phyloP scores from a whole-genome alignment of 2,329 filamentous ascomycete species.

The Neofusicoccum umdonicola region DNA sequence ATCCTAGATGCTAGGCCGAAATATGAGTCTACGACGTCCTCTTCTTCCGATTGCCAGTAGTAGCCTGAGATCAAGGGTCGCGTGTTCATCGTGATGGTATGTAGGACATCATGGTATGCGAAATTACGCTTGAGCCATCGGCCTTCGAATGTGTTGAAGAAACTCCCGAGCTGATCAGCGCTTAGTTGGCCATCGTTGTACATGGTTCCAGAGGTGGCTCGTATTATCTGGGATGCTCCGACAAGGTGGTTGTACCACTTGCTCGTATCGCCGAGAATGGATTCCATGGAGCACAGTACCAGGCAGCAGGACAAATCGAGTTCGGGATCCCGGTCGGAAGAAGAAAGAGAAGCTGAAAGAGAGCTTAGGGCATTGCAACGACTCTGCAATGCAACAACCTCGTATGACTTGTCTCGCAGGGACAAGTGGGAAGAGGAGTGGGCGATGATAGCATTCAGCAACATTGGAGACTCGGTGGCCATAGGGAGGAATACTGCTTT shows the following conservation, averaged over 20 bases:
- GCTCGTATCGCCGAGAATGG: constrained; percentile 15
- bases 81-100: constrained; percentile 9
- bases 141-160: constrained; percentile 17
- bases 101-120: constrained; percentile 17
- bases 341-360: constrained; percentile 16
- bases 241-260: constrained; percentile 18
- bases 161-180: not conserved
- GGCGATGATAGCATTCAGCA: constrained; percentile 18
- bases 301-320: constrained; percentile 16
- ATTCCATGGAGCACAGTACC: constrained; percentile 17
- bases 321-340: constrained; percentile 11
- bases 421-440: constrained; percentile 18
- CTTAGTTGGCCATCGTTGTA: not conserved
- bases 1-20: constrained; percentile 15
- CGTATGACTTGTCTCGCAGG: constrained; percentile 17
- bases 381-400: constrained; percentile 17
- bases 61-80: constrained; percentile 14
- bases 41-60: constrained; percentile 6
- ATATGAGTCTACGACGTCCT: constrained; percentile 9
- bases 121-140: constrained; percentile 17
- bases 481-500: constrained; percentile 15
- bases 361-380: constrained; percentile 15
- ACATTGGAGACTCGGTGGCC: constrained; percentile 16
- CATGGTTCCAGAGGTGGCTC: not conserved
- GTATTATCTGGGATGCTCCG: constrained; percentile 16